Evolutionary conservation across 495 filamentous ascomycete species (phyloP).

Genomic region (Penicillium salamii): DNA sequence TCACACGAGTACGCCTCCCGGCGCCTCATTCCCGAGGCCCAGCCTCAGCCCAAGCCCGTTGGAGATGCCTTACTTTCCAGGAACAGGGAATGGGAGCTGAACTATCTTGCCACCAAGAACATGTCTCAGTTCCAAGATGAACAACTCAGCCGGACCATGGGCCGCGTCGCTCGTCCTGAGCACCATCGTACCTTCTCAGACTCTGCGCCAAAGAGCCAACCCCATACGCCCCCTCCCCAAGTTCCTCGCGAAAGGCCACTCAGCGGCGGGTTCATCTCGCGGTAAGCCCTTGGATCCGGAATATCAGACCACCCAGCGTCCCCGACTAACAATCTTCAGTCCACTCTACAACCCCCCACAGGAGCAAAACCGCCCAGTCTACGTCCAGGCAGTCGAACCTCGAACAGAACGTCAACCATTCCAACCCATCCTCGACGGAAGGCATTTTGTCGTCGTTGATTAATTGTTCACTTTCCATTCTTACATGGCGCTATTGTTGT

Average conservation of each 20-base stretch:
- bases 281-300: constrained; percentile 18
- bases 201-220: constrained; percentile 3
- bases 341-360: constrained; percentile 16
- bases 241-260: constrained; percentile 18
- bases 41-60: constrained; percentile 1
- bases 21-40: constrained; percentile 13
- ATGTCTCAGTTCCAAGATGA: constrained; percentile 10
- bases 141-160: constrained; percentile 9
- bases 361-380: constrained; percentile 27
- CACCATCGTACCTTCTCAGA: constrained; percentile 9
- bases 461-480: constrained; percentile 7
- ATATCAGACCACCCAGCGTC: background rate
- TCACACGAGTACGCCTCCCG: constrained; percentile 21
- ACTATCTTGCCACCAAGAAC: constrained; percentile 15
- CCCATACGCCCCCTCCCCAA: constrained; percentile 1
- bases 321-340: constrained; percentile 11
- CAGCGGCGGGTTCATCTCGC: constrained; percentile 14
- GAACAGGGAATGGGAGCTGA: constrained; percentile 8
- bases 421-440: constrained; percentile 22
- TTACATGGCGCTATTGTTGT: background rate
- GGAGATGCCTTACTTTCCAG: constrained; percentile 18
- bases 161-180: constrained; percentile 9
- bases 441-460: constrained; percentile 35
- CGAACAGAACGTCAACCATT: constrained; percentile 8
- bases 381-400: constrained; percentile 25